Evolutionary conservation across 2,329 filamentous ascomycete species (phyloP).

Genomic region (Celoporthe dispersa): DNA sequence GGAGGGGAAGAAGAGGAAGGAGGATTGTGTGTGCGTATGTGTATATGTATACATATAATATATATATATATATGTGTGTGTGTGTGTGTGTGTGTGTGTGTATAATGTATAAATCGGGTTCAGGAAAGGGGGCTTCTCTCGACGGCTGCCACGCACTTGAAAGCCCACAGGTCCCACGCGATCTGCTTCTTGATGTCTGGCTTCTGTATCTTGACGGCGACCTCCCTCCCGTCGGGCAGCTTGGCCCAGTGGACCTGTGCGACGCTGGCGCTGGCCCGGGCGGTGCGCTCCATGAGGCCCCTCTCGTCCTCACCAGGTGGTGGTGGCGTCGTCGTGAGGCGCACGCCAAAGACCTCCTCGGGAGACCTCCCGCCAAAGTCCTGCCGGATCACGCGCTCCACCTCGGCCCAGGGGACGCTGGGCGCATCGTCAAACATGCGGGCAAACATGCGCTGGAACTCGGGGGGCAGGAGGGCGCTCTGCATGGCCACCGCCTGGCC

Average conservation of each 20-base stretch:
- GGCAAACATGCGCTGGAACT: conserved; percentile 95
- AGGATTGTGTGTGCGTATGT: not conserved
- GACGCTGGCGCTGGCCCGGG: conserved; percentile 82
- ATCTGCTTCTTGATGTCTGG: conserved; percentile 90
- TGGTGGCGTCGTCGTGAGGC: conserved; percentile 46
- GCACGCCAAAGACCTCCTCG: conserved; percentile 92
- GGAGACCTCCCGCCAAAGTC: conserved; percentile 84
- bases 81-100: too few species aligned
- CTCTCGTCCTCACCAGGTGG: conserved; percentile 51
- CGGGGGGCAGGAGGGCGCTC: conserved; percentile 86
- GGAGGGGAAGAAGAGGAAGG: not conserved
- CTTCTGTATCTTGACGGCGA: conserved; percentile 97
- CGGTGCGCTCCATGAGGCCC: conserved; percentile 64
- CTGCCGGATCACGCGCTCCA: conserved; percentile 82
- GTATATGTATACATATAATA: too few species aligned
- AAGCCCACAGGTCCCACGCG: conserved; percentile 93
- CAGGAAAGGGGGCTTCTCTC: too few species aligned
- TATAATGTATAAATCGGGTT: too few species aligned
- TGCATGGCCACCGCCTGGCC: conserved; percentile 99
- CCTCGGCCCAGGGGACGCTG: conserved; percentile 81
- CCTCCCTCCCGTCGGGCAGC: conserved; percentile 82
- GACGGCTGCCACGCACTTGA: conserved; percentile 64
- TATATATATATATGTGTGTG: too few species aligned
- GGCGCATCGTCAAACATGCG: conserved; percentile 98
- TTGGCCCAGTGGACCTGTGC: conserved; percentile 97